A percentile compares a stretch with the other conserved stretches of the same genome.
Conservation (phyloP, 73 alveolate species). For the Effrenium voratum region DNA sequence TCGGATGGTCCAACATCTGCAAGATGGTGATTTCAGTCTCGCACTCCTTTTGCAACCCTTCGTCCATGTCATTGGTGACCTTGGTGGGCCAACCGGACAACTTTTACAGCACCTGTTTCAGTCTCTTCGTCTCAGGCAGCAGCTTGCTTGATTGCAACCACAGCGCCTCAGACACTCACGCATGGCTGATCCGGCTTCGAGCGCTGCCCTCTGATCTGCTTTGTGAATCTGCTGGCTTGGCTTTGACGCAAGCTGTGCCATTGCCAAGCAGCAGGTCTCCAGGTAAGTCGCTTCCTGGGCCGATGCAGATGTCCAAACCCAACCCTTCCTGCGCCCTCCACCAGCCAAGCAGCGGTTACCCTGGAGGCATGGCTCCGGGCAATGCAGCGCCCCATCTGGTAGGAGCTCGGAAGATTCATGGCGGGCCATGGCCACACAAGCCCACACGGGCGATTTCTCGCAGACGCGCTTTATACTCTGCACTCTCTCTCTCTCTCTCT, state of each 20-base stretch:
- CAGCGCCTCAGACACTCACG: conserved; percentile 2
- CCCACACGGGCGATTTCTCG: too few relatives aligned
- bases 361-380: conserved; percentile 28
- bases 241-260: background rate
- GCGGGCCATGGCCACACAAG: too few relatives aligned
- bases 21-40: conserved; percentile 79
- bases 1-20: conserved; percentile 86
- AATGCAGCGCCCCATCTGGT: conserved; percentile 25
- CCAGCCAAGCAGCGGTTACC: background rate
- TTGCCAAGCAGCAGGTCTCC: conserved; percentile 37
- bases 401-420: conserved; percentile 75
- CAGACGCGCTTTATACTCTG: too few relatives aligned
- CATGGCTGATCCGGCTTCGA: background rate
- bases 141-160: conserved; percentile 68
- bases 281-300: conserved; percentile 76
- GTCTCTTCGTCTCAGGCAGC: background rate
- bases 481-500: too few relatives aligned
- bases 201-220: background rate
- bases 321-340: background rate
- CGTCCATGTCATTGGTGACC: conserved; percentile 41
- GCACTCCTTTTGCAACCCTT: conserved; percentile 49
- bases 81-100: background rate
- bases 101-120: background rate
- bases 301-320: background rate
- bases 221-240: background rate